These are phyloP conservation scores for Suillus weaverae DNA, from an alignment of 768 basidiomycete species.

Conservation along the genomic window DNA sequence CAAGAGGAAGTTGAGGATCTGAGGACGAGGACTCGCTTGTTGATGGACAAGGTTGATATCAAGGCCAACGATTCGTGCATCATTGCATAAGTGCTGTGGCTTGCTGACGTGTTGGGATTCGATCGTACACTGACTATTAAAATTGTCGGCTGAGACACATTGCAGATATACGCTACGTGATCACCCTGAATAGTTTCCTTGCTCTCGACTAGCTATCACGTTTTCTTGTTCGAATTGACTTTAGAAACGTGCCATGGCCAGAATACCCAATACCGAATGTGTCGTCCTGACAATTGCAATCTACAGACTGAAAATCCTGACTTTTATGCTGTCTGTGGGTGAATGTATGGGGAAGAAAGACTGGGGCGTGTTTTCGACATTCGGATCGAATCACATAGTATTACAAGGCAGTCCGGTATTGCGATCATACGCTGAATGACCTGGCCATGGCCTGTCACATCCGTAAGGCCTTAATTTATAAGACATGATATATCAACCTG, in stretches of 20 bases:
- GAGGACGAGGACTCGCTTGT: constrained; percentile 42
- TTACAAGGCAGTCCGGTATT: not conserved
- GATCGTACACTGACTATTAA: no score
- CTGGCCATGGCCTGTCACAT: no score
- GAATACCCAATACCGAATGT: not conserved
- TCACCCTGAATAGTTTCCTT: not conserved
- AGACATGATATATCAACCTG: not conserved
- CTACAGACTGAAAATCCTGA: not conserved
- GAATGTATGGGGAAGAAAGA: not conserved
- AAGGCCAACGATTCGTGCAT: constrained; percentile 30
- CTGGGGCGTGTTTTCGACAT: not conserved
- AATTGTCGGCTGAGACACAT: not conserved
- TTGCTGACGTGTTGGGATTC: not conserved
- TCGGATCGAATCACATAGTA: not conserved
- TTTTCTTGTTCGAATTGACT: not conserved
- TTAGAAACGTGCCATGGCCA: not conserved
- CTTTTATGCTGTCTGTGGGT: no score
- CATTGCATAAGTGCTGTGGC: constrained; percentile 19
- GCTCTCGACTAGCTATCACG: not conserved
- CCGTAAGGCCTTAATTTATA: not conserved
- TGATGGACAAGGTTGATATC: constrained; percentile 36
- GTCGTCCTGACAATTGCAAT: not conserved
- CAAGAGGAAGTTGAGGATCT: constrained; percentile 51
- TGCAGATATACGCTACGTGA: not conserved
- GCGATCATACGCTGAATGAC: not conserved